Conservation (phyloP, 768 basidiomycete species). For the Psilocybe azurescens region DNA sequence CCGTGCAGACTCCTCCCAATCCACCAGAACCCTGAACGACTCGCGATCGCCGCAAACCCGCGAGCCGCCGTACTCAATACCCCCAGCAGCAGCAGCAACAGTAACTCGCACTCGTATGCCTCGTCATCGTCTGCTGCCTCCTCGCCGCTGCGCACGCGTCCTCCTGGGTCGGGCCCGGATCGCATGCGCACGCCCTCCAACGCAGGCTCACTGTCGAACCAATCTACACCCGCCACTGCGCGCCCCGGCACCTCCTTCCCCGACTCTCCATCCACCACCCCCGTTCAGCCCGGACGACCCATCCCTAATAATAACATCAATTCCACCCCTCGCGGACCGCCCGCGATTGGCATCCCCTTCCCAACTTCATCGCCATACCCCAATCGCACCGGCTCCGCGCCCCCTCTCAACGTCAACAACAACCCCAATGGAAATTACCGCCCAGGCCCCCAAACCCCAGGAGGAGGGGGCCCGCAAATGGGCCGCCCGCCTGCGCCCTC, state of each 20-base stretch:
- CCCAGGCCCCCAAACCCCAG: background rate
- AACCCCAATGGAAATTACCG: background rate
- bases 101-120: slow-evolving; percentile 5
- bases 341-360: background rate
- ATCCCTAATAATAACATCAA: background rate
- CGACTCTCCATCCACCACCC: slow-evolving; percentile 12
- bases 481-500: background rate
- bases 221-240: slow-evolving; percentile 29
- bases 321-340: background rate
- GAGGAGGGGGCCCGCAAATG: background rate
- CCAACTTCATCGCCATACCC: background rate
- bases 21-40: background rate
- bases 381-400: background rate
- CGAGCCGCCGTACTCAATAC: slow-evolving; percentile 16
- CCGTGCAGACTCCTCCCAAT: slow-evolving; percentile 23
- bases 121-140: background rate
- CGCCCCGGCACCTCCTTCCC: slow-evolving; percentile 24
- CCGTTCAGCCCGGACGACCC: slow-evolving; percentile 11
- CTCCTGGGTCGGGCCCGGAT: slow-evolving; percentile 6
- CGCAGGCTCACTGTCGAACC: slow-evolving; percentile 16
- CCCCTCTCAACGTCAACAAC: background rate
- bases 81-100: slow-evolving; percentile 7
- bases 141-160: slow-evolving; percentile 30
- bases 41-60: slow-evolving; percentile 4
- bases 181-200: slow-evolving; percentile 19